phyloP scores from a whole-genome alignment of 1,139 yeast genomes.

The Eremothecium sinecaudum region DNA sequence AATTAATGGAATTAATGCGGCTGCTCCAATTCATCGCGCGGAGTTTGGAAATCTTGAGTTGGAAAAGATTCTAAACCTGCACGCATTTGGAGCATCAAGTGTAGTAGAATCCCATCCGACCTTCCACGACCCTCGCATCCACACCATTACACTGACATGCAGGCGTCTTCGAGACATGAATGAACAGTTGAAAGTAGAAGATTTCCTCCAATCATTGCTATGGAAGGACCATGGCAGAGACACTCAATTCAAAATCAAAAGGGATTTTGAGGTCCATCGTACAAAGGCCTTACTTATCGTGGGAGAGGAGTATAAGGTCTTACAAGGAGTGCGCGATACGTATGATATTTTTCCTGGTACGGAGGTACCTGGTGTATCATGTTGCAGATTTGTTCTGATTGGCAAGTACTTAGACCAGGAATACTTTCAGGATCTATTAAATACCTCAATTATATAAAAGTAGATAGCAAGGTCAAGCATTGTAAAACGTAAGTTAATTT shows the following conservation, averaged over 20 bases:
- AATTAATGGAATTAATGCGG: slow-evolving; percentile 51
- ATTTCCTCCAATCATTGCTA: slow-evolving; percentile 23
- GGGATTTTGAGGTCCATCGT: slow-evolving; percentile 56
- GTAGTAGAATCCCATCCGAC: slow-evolving; percentile 24
- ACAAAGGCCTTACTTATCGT: slow-evolving; percentile 63
- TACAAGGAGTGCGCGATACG: slow-evolving; percentile 93
- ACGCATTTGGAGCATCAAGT: slow-evolving; percentile 58
- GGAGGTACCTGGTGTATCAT: slow-evolving; percentile 32
- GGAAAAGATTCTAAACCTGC: slow-evolving; percentile 58
- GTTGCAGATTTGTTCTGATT: slow-evolving; percentile 64
- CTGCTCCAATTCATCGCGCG: slow-evolving; percentile 61
- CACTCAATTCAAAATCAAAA: slow-evolving; percentile 6
- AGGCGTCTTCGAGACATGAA: slow-evolving; percentile 16
- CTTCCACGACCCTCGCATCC: slow-evolving; percentile 48
- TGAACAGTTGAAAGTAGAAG: slow-evolving; percentile 17
- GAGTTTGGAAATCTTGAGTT: slow-evolving; percentile 63
- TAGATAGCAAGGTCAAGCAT: not conserved
- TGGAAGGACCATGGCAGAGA: slow-evolving; percentile 29
- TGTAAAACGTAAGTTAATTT: no score
- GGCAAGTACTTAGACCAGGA: slow-evolving; percentile 51
- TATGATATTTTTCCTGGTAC: slow-evolving; percentile 63
- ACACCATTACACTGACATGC: slow-evolving; percentile 25
- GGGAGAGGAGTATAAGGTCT: slow-evolving; percentile 41
- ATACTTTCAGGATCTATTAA: slow-evolving; percentile 22
- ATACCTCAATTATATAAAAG: slow-evolving; percentile 7